Conservation (phyloP, 1,284 basidiomycete genomes). For the Quambalaria eucalypti region DNA sequence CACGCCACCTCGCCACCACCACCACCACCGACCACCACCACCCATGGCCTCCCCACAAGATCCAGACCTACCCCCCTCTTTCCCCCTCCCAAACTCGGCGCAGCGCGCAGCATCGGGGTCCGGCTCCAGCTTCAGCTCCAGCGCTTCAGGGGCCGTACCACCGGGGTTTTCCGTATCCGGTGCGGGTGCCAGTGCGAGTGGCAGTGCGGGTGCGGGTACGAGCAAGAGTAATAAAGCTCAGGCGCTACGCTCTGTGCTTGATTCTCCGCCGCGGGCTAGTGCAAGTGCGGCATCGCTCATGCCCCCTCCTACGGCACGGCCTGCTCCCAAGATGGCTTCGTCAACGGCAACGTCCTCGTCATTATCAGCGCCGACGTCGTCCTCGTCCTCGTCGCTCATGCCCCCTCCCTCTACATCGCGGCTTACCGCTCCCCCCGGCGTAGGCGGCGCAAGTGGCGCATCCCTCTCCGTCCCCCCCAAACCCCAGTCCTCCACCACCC, state of each 20-base stretch:
- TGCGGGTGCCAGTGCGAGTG: not conserved
- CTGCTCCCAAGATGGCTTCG: constrained; percentile 15
- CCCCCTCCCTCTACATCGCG: constrained; percentile 30
- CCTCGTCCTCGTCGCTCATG: constrained; percentile 3
- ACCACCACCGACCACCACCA: constrained; percentile 56
- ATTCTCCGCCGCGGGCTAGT: not conserved
- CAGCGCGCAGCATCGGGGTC: not conserved
- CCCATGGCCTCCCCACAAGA: constrained; percentile 54
- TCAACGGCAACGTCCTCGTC: no score
- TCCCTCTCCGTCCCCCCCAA: not conserved
- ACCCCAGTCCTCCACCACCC: not conserved
- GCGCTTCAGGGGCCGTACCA: not conserved
- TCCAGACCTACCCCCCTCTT: not conserved
- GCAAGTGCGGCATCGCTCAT: constrained; percentile 5
- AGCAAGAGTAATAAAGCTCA: not conserved
- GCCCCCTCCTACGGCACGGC: constrained; percentile 19
- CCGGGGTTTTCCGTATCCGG: not conserved
- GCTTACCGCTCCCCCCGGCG: constrained; percentile 23
- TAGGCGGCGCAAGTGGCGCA: constrained; percentile 26
- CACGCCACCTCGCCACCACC: no score
- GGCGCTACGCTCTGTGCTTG: not conserved
- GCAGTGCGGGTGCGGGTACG: not conserved
- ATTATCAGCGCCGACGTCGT: constrained; percentile 40
- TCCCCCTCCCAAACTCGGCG: constrained; percentile 3
- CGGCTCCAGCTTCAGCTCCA: not conserved